Base-by-base conservation (phyloP, 176 grass and related monocot genomes). In the Aegilops longissima region DNA sequence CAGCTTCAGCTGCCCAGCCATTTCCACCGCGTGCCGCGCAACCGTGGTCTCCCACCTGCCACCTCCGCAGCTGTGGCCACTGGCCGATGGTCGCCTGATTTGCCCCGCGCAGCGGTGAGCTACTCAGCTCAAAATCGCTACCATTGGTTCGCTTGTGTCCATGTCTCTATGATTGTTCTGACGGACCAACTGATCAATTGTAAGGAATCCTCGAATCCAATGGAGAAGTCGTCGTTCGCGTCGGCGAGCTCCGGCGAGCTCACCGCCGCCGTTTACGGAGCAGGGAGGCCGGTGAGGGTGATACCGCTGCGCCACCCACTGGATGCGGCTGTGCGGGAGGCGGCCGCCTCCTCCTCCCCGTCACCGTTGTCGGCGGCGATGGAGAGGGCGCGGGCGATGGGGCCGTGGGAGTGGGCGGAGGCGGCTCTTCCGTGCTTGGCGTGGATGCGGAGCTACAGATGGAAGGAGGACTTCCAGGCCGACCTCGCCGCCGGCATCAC, bases 401-500 rank as follows among this genome's bases (percentile, higher is more conserved):
- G 89, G 27, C 84, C 84, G n/a, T 18, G 75, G 62, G 82, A 94
- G 12, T 98, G 96, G 96, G 44, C 86, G 75, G 92, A 91, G 45
- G 61, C 72, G 56, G 24, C 86, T 12, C 25, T 95, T 39, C 96
- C 96, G 5, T 98, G 96, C 80, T 76, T 80, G 18, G 36, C 86
- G 24, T 98, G 96, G 96, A 91, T 94, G 45, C 79, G 93, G n/a
- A 85, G 36, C 1, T 98, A 98, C 90, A 86, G 85, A n/a, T 92
- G 84, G 86, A 73, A 89, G 54, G 93, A 98, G 33, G 88, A 89
- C 45, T 76, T 98, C 40, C 93, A 95, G 83, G 81, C 92, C 23
- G 96, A 98, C 74, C 87, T 98, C 62, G 66, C 94, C 47, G 90
- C 96, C n/a, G 96, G 96, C n/a, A 73, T 92, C 84, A 98, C 96